Evolutionary conservation across 2,329 filamentous ascomycete genomes (phyloP), one percentile per base, ranked within the genome.

Genomic region (Fusarium sp.): DNA sequence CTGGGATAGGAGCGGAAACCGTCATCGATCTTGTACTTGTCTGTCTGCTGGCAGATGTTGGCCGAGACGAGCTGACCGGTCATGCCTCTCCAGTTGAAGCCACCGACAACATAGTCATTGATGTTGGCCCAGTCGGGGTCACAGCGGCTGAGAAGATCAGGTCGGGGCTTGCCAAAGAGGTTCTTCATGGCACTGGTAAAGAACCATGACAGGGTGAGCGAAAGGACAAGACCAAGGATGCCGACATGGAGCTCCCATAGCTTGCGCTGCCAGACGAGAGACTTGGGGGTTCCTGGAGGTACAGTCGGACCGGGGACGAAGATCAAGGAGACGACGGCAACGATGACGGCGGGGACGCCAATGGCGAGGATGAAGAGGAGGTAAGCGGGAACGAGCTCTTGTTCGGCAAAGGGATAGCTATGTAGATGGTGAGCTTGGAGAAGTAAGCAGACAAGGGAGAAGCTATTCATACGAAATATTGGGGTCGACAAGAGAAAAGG

Each of bases 191-290:
- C 91, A 69, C 92, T 88, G 1, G 93, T 94, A 69, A 96, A 87
- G 76, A 95, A 87, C 80, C 91, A 96, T 5, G 90, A 85, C 3
- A 86, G 81, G 3, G 88, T 87, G 9, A 92, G 80, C 3, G 91
- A 87, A 15, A 97, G 80, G 1, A 83, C 91, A 3, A 97, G 82
- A 0, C 93, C 93, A 70, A 97, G 86, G 87, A 90, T 92, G 56
- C 91, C 93, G 3, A 87, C 88, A 73, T 97, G 92, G 74, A 91
- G 88, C 75, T 97, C 93, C 93, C 94, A 97, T 2, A 97, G 75
- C 78, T 95, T 97, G 65, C 91, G 85, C 73, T 85, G 86, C 88
- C 91, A 93, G 40, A 93, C 81, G 50, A 91, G 77, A 5, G 83
- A 76, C 63, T 83, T 83, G 2, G 91, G 87, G 0, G 89, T 88